phyloP scores from a whole-genome alignment of 1,139 yeast genomes.

The Taiozyma sp. region DNA sequence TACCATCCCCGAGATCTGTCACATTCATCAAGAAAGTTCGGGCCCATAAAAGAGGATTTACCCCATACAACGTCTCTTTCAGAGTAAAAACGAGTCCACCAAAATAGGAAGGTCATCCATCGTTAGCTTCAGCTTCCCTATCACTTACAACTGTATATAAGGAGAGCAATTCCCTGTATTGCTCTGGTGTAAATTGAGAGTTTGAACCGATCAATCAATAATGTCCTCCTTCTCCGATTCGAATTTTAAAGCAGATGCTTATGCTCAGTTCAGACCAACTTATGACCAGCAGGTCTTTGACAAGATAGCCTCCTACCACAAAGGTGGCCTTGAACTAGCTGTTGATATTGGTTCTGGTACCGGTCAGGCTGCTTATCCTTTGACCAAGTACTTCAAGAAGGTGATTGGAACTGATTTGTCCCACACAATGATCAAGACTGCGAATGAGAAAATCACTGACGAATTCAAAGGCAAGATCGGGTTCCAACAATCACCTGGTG shows the following conservation, averaged over 20 bases:
- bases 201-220: not conserved
- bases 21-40: not conserved
- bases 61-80: not conserved
- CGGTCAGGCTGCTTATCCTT: constrained; percentile 61
- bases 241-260: constrained; percentile 44
- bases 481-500: constrained; percentile 28
- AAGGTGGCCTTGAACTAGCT: constrained; percentile 29
- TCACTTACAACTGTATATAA: not conserved
- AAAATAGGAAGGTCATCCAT: not conserved
- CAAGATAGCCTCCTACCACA: constrained; percentile 31
- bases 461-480: constrained; percentile 14
- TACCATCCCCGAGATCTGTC: not conserved
- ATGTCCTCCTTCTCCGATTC: constrained; percentile 54
- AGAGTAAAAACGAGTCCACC: not conserved
- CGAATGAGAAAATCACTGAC: constrained; percentile 25
- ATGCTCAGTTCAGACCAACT: constrained; percentile 50
- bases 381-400: constrained; percentile 36
- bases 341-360: constrained; percentile 82
- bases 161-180: not conserved
- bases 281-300: constrained; percentile 44
- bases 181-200: not conserved
- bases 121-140: not conserved
- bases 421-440: constrained; percentile 50
- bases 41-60: not conserved
- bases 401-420: constrained; percentile 69